phyloP scores from a whole-genome alignment of 2,329 filamentous ascomycete species.

The Fusarium compactum region DNA sequence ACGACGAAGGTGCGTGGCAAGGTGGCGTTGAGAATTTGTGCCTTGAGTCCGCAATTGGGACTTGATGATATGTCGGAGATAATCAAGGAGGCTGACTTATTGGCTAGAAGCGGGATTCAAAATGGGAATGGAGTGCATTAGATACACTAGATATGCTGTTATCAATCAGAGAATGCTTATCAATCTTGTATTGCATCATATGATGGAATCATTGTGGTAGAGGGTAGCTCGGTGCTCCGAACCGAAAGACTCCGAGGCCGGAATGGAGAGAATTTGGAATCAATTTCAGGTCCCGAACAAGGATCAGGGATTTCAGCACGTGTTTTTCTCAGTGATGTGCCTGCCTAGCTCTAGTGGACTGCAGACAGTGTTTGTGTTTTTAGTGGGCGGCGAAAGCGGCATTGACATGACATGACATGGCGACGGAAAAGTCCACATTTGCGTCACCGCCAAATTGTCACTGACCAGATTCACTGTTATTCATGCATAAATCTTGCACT shows the following conservation, averaged over 20 bases:
- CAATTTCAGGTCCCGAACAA: constrained; percentile 8
- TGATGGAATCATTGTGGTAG: neutral
- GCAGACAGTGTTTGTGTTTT: neutral
- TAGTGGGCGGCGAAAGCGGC: constrained; percentile 9
- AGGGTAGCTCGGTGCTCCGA: constrained; percentile 9
- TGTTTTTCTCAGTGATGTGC: constrained; percentile 6
- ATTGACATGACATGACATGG: constrained; percentile 3
- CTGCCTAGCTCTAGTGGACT: neutral
- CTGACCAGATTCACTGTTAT: neutral
- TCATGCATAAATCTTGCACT: neutral
- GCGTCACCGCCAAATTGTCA: constrained; percentile 21
- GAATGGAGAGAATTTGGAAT: constrained; percentile 25
- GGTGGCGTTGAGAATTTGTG: constrained; percentile 7
- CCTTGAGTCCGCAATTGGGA: constrained; percentile 6
- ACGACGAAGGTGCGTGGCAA: constrained; percentile 16
- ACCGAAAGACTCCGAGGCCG: constrained; percentile 19
- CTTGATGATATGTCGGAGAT: constrained; percentile 19
- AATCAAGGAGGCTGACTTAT: constrained; percentile 4
- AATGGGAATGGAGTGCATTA: neutral
- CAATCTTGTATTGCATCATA: neutral
- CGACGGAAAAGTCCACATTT: constrained; percentile 7
- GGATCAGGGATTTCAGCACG: constrained; percentile 18
- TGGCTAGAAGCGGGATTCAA: neutral
- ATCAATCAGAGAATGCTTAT: constrained; percentile 15
- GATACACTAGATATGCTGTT: neutral